Percentiles rank a stretch among this genome's conserved stretches.
These are phyloP conservation scores for Aspergillus coremiiformis DNA, from an alignment of 495 filamentous ascomycete genomes.

Conservation along the genomic window DNA sequence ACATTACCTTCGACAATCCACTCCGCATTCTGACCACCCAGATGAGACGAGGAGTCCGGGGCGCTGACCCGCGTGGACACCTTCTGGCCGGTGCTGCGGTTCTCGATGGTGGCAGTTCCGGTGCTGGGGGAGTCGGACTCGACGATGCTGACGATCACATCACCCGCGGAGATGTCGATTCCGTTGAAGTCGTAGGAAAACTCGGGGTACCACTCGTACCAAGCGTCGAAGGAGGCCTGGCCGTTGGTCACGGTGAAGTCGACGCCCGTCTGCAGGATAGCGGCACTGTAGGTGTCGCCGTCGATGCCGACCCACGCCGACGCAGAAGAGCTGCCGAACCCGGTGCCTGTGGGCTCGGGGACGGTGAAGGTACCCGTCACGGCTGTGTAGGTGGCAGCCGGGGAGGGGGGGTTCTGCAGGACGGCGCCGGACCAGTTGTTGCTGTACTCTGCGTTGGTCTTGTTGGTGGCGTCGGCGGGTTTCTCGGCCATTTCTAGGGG, in stretches of 20 bases:
- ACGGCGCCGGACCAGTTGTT: conserved; percentile 52
- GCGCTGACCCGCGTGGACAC: conserved; percentile 45
- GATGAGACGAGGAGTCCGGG: conserved; percentile 11
- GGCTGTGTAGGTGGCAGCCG: conserved; percentile 28
- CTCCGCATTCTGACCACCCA: conserved; percentile 42
- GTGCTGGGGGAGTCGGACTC: conserved; percentile 33
- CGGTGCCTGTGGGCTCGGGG: conserved; percentile 33
- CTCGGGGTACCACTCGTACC: conserved; percentile 56
- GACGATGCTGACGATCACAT: conserved; percentile 46
- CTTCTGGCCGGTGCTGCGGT: conserved; percentile 40
- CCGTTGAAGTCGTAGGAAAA: conserved; percentile 44
- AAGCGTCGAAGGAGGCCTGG: conserved; percentile 40
- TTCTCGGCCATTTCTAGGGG: background rate
- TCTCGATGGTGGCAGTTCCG: conserved; percentile 45
- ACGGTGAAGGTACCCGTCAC: conserved; percentile 45
- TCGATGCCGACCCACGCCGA: conserved; percentile 55
- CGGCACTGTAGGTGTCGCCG: conserved; percentile 44
- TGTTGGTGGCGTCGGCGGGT: conserved; percentile 22
- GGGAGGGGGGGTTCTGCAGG: conserved; percentile 23
- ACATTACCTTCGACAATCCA: conserved; percentile 50
- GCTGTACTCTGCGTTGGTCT: conserved; percentile 35
- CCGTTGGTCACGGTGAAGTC: conserved; percentile 40
- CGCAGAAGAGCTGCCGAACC: conserved; percentile 34
- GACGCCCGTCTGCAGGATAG: conserved; percentile 52
- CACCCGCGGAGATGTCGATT: conserved; percentile 45